A percentile compares a stretch with the other conserved stretches of the same genome.
phyloP scores from a whole-genome alignment of 805 yeast genomes.

The Zygosaccharomyces gambellarensis region DNA sequence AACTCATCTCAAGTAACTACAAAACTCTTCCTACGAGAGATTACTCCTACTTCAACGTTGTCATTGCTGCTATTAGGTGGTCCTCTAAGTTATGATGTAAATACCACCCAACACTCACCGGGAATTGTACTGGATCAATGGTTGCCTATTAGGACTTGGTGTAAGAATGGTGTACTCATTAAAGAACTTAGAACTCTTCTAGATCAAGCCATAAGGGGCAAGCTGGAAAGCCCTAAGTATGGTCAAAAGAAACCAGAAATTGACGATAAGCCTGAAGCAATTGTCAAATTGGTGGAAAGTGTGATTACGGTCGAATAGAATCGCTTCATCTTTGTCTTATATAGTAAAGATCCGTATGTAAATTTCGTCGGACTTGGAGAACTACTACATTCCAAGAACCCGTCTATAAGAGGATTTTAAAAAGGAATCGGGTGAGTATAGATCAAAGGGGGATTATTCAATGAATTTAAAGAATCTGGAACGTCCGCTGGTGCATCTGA shows the following conservation, averaged over 20 bases:
- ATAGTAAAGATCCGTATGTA: neutral
- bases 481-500: conserved; percentile 29
- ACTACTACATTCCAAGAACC: neutral
- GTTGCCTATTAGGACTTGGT: conserved; percentile 90
- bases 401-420: no score
- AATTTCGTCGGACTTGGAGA: neutral
- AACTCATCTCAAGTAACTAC: conserved; percentile 56
- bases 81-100: conserved; percentile 51
- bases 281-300: conserved; percentile 40
- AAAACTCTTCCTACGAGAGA: conserved; percentile 64
- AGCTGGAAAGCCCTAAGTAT: conserved; percentile 48
- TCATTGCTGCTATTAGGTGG: conserved; percentile 83
- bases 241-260: conserved; percentile 10
- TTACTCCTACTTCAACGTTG: conserved; percentile 74
- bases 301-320: conserved; percentile 24
- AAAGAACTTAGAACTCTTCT: conserved; percentile 62
- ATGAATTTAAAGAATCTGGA: neutral
- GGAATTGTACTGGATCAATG: conserved; percentile 85
- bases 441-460: neutral
- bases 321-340: neutral
- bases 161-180: conserved; percentile 83
- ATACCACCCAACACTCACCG: conserved; percentile 55
- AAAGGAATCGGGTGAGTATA: neutral
- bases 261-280: conserved; percentile 32
- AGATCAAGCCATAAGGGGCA: conserved; percentile 61